phyloP scores from a whole-genome alignment of 208 protist species.

The Wallacemonas rigidus region DNA sequence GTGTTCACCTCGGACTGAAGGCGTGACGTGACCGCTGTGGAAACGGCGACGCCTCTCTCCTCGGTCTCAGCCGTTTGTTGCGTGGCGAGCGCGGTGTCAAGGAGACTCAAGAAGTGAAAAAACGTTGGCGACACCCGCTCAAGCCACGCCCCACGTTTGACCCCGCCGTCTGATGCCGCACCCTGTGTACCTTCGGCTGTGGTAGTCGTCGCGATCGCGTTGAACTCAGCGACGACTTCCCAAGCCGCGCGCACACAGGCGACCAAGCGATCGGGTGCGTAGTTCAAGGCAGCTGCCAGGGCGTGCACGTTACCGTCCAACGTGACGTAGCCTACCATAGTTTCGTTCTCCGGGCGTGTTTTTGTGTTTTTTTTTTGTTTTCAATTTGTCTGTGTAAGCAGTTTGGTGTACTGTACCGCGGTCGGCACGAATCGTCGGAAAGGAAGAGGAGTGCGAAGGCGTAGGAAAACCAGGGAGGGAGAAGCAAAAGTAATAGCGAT shows the following conservation, averaged over 20 bases:
- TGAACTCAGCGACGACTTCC: neutral
- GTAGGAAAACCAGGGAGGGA: too few relatives aligned
- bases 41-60: neutral
- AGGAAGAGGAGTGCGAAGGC: too few relatives aligned
- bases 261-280: neutral
- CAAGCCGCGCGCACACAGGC: conserved; percentile 11
- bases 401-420: too few relatives aligned
- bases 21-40: neutral
- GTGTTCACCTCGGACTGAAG: neutral
- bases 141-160: neutral
- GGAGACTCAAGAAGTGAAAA: neutral
- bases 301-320: neutral
- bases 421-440: too few relatives aligned
- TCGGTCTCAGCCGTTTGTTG: neutral
- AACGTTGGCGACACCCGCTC: neutral
- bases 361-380: conserved; percentile 13
- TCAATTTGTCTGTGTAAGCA: neutral
- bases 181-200: too few relatives aligned
- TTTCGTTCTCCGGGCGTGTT: neutral
- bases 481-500: too few relatives aligned
- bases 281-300: neutral
- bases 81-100: neutral
- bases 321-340: neutral
- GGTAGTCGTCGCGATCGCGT: neutral
- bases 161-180: too few relatives aligned